Evolutionary conservation across 1,284 basidiomycete species (phyloP).

Genomic region (Tausonia pullulans): DNA sequence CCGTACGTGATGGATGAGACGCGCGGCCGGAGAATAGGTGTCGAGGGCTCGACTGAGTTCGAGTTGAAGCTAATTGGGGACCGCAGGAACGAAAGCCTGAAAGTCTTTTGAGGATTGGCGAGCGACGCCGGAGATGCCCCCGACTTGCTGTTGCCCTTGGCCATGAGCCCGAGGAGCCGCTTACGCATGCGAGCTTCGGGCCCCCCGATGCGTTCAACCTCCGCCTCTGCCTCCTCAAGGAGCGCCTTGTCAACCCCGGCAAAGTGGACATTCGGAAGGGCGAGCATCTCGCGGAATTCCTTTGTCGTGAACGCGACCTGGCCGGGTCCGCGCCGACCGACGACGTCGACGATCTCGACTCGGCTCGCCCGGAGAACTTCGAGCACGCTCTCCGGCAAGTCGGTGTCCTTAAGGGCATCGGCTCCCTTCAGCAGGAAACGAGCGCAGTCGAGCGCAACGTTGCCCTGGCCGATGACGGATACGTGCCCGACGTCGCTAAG

Average conservation of each 20-base stretch:
- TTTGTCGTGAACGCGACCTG: slow-evolving; percentile 91
- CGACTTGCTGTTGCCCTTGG: slow-evolving; percentile 22
- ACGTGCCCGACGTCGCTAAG: slow-evolving; percentile 57
- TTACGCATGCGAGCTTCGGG: slow-evolving; percentile 36
- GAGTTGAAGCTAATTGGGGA: slow-evolving; percentile 12
- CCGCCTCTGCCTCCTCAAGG: slow-evolving; percentile 30
- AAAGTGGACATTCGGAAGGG: slow-evolving; percentile 51
- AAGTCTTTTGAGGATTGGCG: slow-evolving; percentile 41
- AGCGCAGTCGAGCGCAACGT: slow-evolving; percentile 89
- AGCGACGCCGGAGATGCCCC: too few species aligned
- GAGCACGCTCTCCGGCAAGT: slow-evolving; percentile 69
- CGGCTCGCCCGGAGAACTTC: slow-evolving; percentile 51
- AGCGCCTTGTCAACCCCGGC: slow-evolving; percentile 26
- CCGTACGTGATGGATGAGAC: slow-evolving; percentile 28
- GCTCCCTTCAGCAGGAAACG: slow-evolving; percentile 68
- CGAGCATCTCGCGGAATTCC: slow-evolving; percentile 83
- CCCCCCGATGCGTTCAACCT: slow-evolving; percentile 20
- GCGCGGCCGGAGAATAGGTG: too few species aligned
- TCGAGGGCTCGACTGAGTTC: background rate
- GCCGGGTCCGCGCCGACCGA: slow-evolving; percentile 75
- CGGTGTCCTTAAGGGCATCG: slow-evolving; percentile 55
- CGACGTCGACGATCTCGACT: slow-evolving; percentile 67
- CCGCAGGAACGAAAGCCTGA: slow-evolving; percentile 44
- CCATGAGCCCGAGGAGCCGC: slow-evolving; percentile 39
- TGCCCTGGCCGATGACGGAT: slow-evolving; percentile 85